Evolutionary conservation across 257 asterid species (phyloP).

Genomic region (Solanum piurae): DNA sequence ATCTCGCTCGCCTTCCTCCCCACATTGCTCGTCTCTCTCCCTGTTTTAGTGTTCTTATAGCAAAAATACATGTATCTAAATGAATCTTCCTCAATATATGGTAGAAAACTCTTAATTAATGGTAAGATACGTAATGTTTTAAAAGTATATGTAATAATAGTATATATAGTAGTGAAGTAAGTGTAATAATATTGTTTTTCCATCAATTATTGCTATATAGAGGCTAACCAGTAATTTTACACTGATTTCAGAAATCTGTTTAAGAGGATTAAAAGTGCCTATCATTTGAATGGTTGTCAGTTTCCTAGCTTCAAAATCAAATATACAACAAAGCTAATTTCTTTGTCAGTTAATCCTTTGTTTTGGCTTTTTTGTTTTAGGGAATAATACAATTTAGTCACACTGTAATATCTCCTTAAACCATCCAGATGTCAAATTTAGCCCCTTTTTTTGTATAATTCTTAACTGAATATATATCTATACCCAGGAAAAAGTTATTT

Average conservation of each 20-base stretch:
- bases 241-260: not conserved
- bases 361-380: not conserved
- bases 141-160: no score
- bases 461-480: not conserved
- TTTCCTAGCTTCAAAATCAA: not conserved
- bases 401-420: not conserved
- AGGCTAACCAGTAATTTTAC: not conserved
- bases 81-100: no score
- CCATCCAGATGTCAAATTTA: not conserved
- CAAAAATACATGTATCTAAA: no score
- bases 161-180: not conserved
- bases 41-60: not conserved
- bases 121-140: no score
- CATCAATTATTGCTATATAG: not conserved
- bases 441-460: not conserved
- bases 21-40: not conserved
- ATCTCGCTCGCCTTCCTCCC: not conserved
- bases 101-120: no score
- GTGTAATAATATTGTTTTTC: not conserved
- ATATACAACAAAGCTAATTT: not conserved
- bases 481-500: not conserved
- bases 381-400: not conserved
- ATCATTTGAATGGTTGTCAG: not conserved
- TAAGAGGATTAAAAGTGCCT: not conserved
- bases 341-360: not conserved